These are phyloP conservation scores for Pleurotus citrinopileatus DNA, from an alignment of 768 basidiomycete species.

Conservation along the genomic window DNA sequence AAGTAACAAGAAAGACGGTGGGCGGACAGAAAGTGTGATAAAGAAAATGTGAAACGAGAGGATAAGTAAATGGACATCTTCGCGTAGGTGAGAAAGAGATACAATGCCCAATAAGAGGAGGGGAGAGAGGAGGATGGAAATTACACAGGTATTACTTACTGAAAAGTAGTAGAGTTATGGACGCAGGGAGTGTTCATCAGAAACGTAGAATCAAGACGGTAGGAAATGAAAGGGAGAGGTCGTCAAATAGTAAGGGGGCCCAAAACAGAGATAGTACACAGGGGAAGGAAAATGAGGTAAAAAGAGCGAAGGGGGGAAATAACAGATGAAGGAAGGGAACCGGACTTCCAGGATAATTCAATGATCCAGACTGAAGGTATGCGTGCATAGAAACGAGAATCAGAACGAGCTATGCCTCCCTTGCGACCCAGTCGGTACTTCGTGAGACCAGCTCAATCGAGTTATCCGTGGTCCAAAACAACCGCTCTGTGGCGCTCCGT, in stretches of 20 bases:
- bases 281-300: background rate
- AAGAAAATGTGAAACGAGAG: constrained; percentile 1
- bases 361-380: too few species aligned
- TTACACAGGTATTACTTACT: background rate
- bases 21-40: background rate
- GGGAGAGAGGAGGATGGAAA: background rate
- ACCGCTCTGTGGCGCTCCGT: constrained; percentile 83
- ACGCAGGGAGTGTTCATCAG: background rate
- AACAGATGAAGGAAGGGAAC: constrained; percentile 7
- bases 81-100: background rate
- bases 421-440: constrained; percentile 83
- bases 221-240: background rate
- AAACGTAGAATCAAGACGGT: background rate
- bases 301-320: background rate
- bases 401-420: constrained; percentile 45
- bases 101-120: background rate
- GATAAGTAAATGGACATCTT: background rate
- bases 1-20: background rate
- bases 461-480: constrained; percentile 93
- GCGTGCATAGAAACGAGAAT: constrained; percentile 7
- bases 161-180: background rate
- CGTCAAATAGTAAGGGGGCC: background rate
- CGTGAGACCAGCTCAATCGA: constrained; percentile 84
- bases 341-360: too few species aligned
- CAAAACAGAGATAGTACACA: constrained; percentile 8